Evolutionary conservation across 306 rosid species (phyloP).

Genomic region (Pachyrhizus erosus): DNA sequence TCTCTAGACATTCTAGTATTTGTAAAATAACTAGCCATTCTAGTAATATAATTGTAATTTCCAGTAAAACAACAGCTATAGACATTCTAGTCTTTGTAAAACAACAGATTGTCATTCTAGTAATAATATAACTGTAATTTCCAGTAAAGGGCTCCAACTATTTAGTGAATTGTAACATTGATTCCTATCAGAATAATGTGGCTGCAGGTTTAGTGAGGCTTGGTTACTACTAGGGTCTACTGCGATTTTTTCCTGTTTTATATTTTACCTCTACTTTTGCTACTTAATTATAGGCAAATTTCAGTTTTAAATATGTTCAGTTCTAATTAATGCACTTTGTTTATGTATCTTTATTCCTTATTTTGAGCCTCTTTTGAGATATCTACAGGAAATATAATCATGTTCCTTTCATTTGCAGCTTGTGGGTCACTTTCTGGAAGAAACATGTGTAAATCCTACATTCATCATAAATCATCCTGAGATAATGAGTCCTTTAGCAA

Average conservation of each 20-base stretch:
- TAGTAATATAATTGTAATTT: not conserved
- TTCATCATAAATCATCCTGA: slow-evolving; percentile 89
- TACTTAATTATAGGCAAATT: not conserved
- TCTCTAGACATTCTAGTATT: not conserved
- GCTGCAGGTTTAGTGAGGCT: not conserved
- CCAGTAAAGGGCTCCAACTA: not conserved
- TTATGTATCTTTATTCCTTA: not conserved
- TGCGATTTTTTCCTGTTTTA: not conserved
- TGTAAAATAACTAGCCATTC: not conserved
- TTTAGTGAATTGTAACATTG: not conserved
- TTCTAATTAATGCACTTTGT: slow-evolving; percentile 5
- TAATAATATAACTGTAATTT: not conserved
- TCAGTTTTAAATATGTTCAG: not conserved
- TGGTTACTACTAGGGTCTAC: not conserved
- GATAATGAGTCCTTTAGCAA: slow-evolving; percentile 95
- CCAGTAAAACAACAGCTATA: not conserved
- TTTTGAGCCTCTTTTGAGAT: slow-evolving; percentile 15
- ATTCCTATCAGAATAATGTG: not conserved
- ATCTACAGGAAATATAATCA: slow-evolving; percentile 7
- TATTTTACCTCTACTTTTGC: not conserved
- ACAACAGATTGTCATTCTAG: not conserved
- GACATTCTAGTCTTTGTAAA: not conserved
- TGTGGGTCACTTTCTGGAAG: slow-evolving; percentile 95
- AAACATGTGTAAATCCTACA: slow-evolving; percentile 79
- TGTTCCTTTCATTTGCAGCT: slow-evolving; percentile 64